Percentiles rank a stretch among this genome's conserved stretches.
Conservation (phyloP, 306 rosid genomes). For the Inga oerstediana region DNA sequence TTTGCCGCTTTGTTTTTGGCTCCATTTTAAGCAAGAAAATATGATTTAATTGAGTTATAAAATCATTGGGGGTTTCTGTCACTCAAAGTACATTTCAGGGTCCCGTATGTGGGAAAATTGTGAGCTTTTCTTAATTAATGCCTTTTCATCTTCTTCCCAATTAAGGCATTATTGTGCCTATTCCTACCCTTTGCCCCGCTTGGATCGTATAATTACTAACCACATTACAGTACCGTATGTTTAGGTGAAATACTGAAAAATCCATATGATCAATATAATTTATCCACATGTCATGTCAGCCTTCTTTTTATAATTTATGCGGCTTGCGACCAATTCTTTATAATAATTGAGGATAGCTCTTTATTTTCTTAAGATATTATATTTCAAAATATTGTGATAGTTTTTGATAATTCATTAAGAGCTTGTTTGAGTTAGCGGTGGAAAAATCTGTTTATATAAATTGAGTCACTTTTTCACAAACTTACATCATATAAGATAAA, state of each 20-base stretch:
- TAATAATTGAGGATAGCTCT: background rate
- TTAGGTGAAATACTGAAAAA: no score
- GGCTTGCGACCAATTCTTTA: no score
- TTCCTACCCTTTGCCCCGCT: background rate
- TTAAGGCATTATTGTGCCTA: slow-evolving; percentile 6
- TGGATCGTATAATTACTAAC: no score
- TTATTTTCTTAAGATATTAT: background rate
- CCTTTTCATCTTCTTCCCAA: slow-evolving; percentile 23
- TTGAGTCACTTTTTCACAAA: no score
- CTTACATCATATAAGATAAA: no score
- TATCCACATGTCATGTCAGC: background rate
- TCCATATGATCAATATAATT: no score
- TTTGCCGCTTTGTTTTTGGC: slow-evolving; percentile 12
- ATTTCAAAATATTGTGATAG: background rate
- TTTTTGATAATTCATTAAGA: background rate
- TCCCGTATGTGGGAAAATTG: slow-evolving; percentile 17
- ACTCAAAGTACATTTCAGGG: slow-evolving; percentile 8
- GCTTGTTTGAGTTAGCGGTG: no score
- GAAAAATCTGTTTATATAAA: no score
- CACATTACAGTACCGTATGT: no score
- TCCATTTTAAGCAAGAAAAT: slow-evolving; percentile 27
- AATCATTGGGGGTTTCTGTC: background rate
- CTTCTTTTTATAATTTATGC: no score
- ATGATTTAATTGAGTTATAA: background rate
- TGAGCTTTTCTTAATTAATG: background rate